Evolutionary conservation across 371 early-diverging fungal genomes (phyloP).

Genomic region (Nematocida sp.): DNA sequence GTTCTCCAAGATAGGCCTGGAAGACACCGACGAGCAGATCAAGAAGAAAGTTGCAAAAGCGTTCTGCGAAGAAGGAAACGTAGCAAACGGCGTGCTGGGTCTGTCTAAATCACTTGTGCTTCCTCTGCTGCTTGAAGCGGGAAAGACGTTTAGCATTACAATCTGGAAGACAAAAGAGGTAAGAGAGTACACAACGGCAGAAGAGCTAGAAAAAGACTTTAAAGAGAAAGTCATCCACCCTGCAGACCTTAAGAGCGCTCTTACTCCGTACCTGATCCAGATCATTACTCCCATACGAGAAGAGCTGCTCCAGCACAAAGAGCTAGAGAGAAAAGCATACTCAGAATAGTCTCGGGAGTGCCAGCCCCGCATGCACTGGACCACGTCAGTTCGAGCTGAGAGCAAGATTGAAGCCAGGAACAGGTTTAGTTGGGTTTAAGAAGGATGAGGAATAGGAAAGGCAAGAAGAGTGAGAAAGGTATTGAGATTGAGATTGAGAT

Average conservation of each 20-base stretch:
- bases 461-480: too few relatives aligned
- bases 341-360: constrained; percentile 52
- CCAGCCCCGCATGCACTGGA: too few relatives aligned
- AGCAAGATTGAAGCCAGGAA: neutral
- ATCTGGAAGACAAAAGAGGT: constrained; percentile 66
- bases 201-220: constrained; percentile 77
- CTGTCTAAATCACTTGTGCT: constrained; percentile 73
- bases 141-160: constrained; percentile 59
- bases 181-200: constrained; percentile 69
- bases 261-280: constrained; percentile 73
- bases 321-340: constrained; percentile 66
- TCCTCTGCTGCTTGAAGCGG: constrained; percentile 68
- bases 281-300: constrained; percentile 83
- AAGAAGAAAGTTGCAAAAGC: constrained; percentile 85
- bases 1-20: constrained; percentile 90
- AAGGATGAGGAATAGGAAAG: too few relatives aligned
- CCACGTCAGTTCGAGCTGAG: neutral
- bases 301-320: constrained; percentile 67
- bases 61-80: constrained; percentile 93
- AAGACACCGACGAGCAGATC: constrained; percentile 77
- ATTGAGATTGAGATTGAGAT: too few relatives aligned
- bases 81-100: constrained; percentile 80
- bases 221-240: constrained; percentile 79
- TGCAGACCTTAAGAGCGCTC: constrained; percentile 84
- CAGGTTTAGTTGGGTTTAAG: too few relatives aligned